Conservation (phyloP, 192 early-diverging fungal genomes). For the Linderina pennispora region DNA sequence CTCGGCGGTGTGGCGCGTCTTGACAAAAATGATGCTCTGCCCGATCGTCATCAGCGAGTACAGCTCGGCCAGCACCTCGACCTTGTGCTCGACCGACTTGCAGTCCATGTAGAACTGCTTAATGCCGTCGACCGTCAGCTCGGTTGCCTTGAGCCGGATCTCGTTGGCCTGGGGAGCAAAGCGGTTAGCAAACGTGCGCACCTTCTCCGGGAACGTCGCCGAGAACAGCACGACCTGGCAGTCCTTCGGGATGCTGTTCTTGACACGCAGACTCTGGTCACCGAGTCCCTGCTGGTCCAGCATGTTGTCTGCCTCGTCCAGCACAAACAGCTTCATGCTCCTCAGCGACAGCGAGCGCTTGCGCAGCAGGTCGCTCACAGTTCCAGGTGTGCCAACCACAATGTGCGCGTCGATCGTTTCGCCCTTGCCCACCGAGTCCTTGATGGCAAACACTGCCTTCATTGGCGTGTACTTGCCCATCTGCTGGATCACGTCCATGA, state of each 20-base stretch:
- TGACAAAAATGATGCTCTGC: conserved; percentile 95
- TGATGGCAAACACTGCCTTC: conserved; percentile 71
- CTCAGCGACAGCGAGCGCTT: conserved; percentile 55
- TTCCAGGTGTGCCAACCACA: conserved; percentile 93
- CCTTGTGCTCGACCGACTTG: conserved; percentile 69
- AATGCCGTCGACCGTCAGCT: conserved; percentile 90
- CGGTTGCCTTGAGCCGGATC: conserved; percentile 78
- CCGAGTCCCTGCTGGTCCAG: conserved; percentile 77
- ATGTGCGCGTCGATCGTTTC: conserved; percentile 69
- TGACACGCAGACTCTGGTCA: conserved; percentile 81
- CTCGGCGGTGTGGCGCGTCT: conserved; percentile 81
- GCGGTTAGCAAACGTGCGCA: conserved; percentile 67
- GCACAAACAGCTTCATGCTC: conserved; percentile 74
- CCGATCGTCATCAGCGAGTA: conserved; percentile 85
- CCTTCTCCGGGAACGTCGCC: conserved; percentile 82
- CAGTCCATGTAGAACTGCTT: conserved; percentile 98
- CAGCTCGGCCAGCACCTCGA: conserved; percentile 61
- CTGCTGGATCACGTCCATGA: conserved; percentile 79
- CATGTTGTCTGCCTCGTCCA: conserved; percentile 99
- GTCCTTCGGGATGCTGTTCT: conserved; percentile 61
- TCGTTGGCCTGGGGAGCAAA: conserved; percentile 86
- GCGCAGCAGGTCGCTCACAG: conserved; percentile 70
- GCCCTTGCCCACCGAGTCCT: conserved; percentile 54
- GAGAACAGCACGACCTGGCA: conserved; percentile 93
- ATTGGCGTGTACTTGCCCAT: conserved; percentile 90